Evolutionary conservation across 169 alveolate genomes (phyloP), one percentile per base, ranked within the genome.

Genomic region (Cryptosporidium xiaoi): DNA sequence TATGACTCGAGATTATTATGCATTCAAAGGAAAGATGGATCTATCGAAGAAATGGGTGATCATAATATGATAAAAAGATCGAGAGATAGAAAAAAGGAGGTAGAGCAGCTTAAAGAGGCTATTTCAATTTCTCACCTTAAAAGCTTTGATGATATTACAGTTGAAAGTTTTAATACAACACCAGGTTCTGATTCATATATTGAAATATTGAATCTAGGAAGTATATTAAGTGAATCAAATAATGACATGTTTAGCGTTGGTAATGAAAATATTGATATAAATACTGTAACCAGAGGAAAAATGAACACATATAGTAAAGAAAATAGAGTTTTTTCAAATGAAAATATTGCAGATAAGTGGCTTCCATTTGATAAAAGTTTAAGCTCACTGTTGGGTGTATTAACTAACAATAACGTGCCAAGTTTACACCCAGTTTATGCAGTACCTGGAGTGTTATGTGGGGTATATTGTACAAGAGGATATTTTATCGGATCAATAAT

Each of bases 351-450:
- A n/a, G 40, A 77, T 60, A 77, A 60, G 31, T 77, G 87, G 87
- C 33, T 60, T 4, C 77, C 87, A 44, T 77, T 77, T 62, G 71
- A 77, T n/a, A 56, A 36, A 40, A 62, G 62, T 33, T 62, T 77
- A 27, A 24, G 15, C 18, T 60, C 69, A 18, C 46, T 27, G 18
- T 62, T 77, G 15, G 71, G 87, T 4, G 71, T 77, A 29, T 44
- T 60, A 40, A 77, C 87, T 27, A 33, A 13, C n/a, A 31, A 77
- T n/a, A 34, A 77, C 2, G 64, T 60, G 33, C 46, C 24, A 27
- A 77, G 40, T 77, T 27, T 77, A 13, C 87, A 77, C 18, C 87
- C 87, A 31, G 51, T 77, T 18, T 77, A 77, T 31, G 87, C 77
- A 20, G 71, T 77, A 24, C 87, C 87, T 16, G 87, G 87, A 34